phyloP scores from a whole-genome alignment of 2,329 filamentous ascomycete species.

The Aureobasidium sp. region DNA sequence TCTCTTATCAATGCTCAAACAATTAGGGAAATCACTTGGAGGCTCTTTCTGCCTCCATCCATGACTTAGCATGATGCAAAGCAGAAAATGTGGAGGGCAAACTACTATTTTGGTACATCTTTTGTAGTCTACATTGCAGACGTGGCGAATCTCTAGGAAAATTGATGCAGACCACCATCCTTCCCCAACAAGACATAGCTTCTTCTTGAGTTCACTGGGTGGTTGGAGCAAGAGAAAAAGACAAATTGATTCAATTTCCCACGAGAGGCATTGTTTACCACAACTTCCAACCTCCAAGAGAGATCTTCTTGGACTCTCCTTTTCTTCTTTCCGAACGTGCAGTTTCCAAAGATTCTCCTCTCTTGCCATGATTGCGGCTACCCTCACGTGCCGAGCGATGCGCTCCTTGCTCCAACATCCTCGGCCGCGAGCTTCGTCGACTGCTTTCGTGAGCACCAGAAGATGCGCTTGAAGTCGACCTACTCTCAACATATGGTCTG shows the following conservation, averaged over 20 bases:
- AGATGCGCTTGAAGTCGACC: background rate
- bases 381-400: background rate
- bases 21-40: too few species aligned
- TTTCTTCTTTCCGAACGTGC: background rate
- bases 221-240: background rate
- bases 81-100: too few species aligned
- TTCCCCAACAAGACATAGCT: background rate
- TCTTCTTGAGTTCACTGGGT: too few species aligned
- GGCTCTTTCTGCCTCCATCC: too few species aligned
- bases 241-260: too few species aligned
- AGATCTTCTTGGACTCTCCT: background rate
- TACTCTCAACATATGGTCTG: conserved; percentile 6
- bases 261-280: background rate
- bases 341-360: background rate
- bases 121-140: too few species aligned
- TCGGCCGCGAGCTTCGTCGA: background rate
- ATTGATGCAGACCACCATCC: too few species aligned
- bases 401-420: background rate
- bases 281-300: background rate
- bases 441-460: background rate
- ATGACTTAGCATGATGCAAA: too few species aligned
- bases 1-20: too few species aligned
- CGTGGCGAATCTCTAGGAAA: too few species aligned
- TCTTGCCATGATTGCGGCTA: background rate
- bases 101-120: too few species aligned